Evolutionary conservation across 495 filamentous ascomycete species (phyloP), one percentile per base, ranked within the genome.

Genomic region (Penicillium salamii): DNA sequence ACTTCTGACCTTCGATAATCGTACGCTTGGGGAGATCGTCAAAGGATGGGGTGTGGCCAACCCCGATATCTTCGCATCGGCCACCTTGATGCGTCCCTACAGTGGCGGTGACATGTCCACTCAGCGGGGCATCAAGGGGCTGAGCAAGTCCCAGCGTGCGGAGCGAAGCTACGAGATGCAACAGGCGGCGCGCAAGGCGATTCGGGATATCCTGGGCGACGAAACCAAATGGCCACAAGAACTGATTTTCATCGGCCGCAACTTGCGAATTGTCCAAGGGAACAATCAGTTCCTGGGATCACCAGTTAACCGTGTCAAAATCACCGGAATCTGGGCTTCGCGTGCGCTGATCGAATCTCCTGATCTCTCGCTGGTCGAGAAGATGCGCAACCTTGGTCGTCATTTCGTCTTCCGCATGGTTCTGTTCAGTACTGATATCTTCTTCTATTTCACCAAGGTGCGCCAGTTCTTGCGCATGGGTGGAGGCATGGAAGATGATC

Each of bases 211-310:
- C 26, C 81, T 98, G 5, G 81, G 82, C 23, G 90, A 98, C 65
- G 91, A 96, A 62, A 86, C 84, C 20, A 91, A 93, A 62, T 96
- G 90, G 88, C 93, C 93, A 0, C 83, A 84, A 46, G 90, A 96
- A 57, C 85, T 98, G 40, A 83, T 98, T 58, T 98, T 98, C 70
- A 91, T 98, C 61, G 91, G 91, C 2, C 83, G 93, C 5, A 97
- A 96, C 62, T 80, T 98, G 74, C 84, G 93, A 17, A 98, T 98
- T 60, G 92, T 97, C 8, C 86, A 89, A 63, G 83, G 74, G 0
- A 88, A 89, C 61, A 89, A 89, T 57, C 85, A 87, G 50, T 92
- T 85, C 68, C 80, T 98, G 19, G 92, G 93, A 35, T 91, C 88
- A 1, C 93, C 93, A 0, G 91, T 98, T 13, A 98, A 98, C 64